A percentile compares a stretch with the other conserved stretches of the same genome.
Conservation (phyloP, 495 filamentous ascomycete species). For the Halenospora varia region DNA sequence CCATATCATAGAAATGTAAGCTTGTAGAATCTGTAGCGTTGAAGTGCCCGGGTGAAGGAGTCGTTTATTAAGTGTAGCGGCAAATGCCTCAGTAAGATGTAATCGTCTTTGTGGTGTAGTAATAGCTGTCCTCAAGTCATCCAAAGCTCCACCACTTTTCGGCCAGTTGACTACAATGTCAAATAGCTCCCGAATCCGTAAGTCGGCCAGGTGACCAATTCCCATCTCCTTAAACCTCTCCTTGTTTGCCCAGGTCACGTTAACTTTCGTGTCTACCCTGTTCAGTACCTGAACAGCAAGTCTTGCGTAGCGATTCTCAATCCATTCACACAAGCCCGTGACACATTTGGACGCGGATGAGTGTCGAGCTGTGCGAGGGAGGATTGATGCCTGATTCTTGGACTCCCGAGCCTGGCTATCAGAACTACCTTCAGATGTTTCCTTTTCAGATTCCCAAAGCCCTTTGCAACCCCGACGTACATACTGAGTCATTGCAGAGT, state of each 20-base stretch:
- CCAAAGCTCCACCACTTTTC: slow-evolving; percentile 70
- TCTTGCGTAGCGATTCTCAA: slow-evolving; percentile 65
- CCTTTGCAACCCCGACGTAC: slow-evolving; percentile 37
- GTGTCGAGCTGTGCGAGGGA: slow-evolving; percentile 15
- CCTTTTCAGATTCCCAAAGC: slow-evolving; percentile 42
- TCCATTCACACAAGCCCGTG: slow-evolving; percentile 60
- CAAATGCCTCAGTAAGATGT: slow-evolving; percentile 70
- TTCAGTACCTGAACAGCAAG: slow-evolving; percentile 62
- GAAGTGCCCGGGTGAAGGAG: slow-evolving; percentile 85
- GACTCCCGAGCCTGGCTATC: background rate
- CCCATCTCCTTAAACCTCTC: slow-evolving; percentile 80
- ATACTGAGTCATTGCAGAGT: slow-evolving; percentile 62
- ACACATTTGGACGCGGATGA: slow-evolving; percentile 46
- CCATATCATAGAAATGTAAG: slow-evolving; percentile 90
- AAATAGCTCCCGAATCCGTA: slow-evolving; percentile 80
- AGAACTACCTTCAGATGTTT: background rate
- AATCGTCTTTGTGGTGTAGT: slow-evolving; percentile 49
- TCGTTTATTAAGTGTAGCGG: slow-evolving; percentile 59
- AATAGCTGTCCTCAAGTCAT: slow-evolving; percentile 60
- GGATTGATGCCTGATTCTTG: background rate
- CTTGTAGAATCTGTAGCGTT: slow-evolving; percentile 80
- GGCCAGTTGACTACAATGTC: slow-evolving; percentile 87
- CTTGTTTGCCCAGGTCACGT: slow-evolving; percentile 55
- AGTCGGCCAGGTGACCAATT: slow-evolving; percentile 68
- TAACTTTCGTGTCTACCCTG: slow-evolving; percentile 26